Evolutionary conservation across 352 stramenopile species (phyloP), one percentile per base, ranked within the genome.

Genomic region (Hyaloperonospora brassicae): DNA sequence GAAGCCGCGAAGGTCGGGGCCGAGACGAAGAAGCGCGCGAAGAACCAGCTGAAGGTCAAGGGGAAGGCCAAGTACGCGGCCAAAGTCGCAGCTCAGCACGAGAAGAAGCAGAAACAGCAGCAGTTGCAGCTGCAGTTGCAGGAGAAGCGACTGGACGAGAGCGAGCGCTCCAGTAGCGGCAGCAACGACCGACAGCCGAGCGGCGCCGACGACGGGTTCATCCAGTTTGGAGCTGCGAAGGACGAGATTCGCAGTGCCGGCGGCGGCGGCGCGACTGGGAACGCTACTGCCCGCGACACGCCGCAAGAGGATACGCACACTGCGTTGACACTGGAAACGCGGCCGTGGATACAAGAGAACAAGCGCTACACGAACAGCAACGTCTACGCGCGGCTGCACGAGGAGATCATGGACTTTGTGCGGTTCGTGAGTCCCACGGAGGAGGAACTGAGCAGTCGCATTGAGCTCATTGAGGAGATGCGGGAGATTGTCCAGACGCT

Each of bases 371-470:
- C 61, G 39, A 54, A 77, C 45, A 50, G 72, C 31, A 93, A 93
- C 43, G 61, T 91, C 27, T 93, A 97, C 46, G 66, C 95, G 36
- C 78, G 74, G 55, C 70, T 98, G 8, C 95, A 98, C 67, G 92
- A 98, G 54, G 95, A 98, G 78, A 97, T 98, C 61, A 85, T 98
- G 50, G 81, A 95, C 49, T 98, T 98, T 85, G 78, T 87, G 34
- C 71, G 72, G 21, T 85, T 98, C 34, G 90, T 98, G 66, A 87
- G 85, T 57, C 91, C 90, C 8, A 87, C 75, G 0, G 41, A 67
- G 8, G 67, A 89, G 1, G 94, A 98, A 57, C 58, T 91, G 21
- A 58, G 64, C 43, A 52, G 70, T 41, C 72, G 93, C 21, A 54
- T 75, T n/a, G 62, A 69, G 5, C 63, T 97, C 3, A 70, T 98